Evolutionary conservation across 495 filamentous ascomycete species (phyloP).

Genomic region (Clohesyomyces aquaticus): DNA sequence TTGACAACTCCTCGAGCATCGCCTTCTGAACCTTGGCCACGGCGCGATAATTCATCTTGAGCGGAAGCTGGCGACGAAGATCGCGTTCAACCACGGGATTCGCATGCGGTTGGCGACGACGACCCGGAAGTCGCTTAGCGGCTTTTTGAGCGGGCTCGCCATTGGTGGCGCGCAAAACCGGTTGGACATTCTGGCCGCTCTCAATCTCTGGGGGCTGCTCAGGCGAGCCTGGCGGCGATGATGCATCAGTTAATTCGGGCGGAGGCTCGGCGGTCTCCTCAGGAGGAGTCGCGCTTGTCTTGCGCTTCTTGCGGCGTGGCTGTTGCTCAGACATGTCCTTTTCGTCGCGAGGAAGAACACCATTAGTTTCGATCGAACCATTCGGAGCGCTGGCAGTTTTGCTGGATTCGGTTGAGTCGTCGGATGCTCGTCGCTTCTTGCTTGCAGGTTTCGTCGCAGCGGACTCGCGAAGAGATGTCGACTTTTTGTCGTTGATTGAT

Average conservation of each 20-base stretch:
- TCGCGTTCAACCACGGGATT: conserved; percentile 45
- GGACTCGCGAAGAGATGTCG: conserved; percentile 15
- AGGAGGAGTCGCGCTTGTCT: conserved; percentile 1
- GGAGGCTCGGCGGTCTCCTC: conserved; percentile 24
- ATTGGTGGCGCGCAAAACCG: conserved; percentile 28
- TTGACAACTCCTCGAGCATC: conserved; percentile 45
- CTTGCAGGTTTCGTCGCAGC: conserved; percentile 15
- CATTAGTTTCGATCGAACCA: conserved; percentile 14
- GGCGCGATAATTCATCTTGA: conserved; percentile 45
- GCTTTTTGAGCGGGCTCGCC: conserved; percentile 34
- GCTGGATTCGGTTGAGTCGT: conserved; percentile 27
- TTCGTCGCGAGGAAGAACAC: conserved; percentile 19
- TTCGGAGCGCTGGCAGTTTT: conserved; percentile 26
- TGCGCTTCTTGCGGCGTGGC: conserved; percentile 33
- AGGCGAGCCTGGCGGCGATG: conserved; percentile 31
- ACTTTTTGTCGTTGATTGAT: conserved; percentile 6
- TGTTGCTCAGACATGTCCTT: conserved; percentile 32
- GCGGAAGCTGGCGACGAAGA: conserved; percentile 46
- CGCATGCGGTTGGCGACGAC: conserved; percentile 46
- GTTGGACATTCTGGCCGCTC: conserved; percentile 23
- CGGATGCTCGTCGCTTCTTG: conserved; percentile 30
- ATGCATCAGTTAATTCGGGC: conserved; percentile 36
- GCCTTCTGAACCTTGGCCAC: conserved; percentile 46
- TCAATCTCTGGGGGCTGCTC: conserved; percentile 31
- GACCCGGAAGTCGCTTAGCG: conserved; percentile 45